Evolutionary conservation across 2,329 filamentous ascomycete genomes (phyloP).

Genomic region (Epichloe baconii): DNA sequence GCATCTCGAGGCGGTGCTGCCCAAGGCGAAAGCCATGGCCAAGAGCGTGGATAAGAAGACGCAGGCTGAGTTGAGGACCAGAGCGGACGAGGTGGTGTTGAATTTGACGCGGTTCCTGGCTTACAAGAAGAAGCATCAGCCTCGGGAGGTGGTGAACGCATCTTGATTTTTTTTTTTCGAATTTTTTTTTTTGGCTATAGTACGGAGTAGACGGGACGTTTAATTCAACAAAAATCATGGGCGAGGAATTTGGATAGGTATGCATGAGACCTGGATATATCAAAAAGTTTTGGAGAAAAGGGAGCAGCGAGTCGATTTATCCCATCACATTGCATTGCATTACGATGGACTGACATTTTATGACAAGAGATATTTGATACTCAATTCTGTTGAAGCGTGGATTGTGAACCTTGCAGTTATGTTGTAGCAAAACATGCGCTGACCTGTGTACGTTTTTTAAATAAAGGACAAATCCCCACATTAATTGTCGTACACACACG

Average conservation of each 20-base stretch:
- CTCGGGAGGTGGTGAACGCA: constrained; percentile 8
- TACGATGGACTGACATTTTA: no score
- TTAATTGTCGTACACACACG: not conserved
- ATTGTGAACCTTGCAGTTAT: no score
- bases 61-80: constrained; percentile 39
- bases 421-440: no score
- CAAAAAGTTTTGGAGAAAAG: not conserved
- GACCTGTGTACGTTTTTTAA: no score
- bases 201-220: not conserved
- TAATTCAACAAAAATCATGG: not conserved
- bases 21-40: constrained; percentile 41
- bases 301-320: no score
- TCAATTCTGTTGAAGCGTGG: not conserved
- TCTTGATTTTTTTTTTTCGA: not conserved
- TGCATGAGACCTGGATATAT: not conserved
- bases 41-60: constrained; percentile 50
- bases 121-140: constrained; percentile 49
- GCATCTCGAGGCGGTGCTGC: constrained; percentile 40
- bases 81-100: constrained; percentile 47
- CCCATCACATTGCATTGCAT: no score
- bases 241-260: not conserved
- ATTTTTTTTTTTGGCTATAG: not conserved
- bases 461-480: not conserved
- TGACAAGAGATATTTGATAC: not conserved
- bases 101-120: constrained; percentile 49